phyloP scores from a whole-genome alignment of 2,329 filamentous ascomycete species.

The Neonectria sp. region DNA sequence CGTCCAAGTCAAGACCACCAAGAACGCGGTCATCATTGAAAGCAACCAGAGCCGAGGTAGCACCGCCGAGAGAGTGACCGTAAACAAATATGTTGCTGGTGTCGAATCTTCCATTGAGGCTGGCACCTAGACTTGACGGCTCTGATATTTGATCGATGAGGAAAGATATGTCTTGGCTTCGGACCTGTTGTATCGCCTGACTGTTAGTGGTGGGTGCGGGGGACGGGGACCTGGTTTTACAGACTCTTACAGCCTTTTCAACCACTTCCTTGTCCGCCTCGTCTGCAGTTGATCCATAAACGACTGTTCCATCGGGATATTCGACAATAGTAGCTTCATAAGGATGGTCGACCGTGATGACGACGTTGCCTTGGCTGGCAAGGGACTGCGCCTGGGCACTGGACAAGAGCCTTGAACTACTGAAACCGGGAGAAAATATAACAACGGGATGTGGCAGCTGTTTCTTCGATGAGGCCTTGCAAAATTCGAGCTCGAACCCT shows the following conservation, averaged over 20 bases:
- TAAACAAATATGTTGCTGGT: conserved; percentile 45
- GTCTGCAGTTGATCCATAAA: conserved; percentile 16
- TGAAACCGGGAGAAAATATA: conserved; percentile 60
- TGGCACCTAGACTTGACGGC: conserved; percentile 7
- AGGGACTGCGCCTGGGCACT: conserved; percentile 57
- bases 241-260: conserved; percentile 24
- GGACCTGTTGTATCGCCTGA: conserved; percentile 38
- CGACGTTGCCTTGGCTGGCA: conserved; percentile 60
- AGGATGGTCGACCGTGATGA: conserved; percentile 63
- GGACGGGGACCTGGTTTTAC: background rate
- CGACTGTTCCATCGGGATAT: conserved; percentile 56
- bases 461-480: conserved; percentile 28
- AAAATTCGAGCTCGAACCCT: conserved; percentile 35
- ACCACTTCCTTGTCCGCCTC: conserved; percentile 39
- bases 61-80: conserved; percentile 56
- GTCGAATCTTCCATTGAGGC: conserved; percentile 42
- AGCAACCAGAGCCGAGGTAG: conserved; percentile 50
- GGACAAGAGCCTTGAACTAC: conserved; percentile 56
- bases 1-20: conserved; percentile 57
- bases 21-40: conserved; percentile 49
- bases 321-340: conserved; percentile 59
- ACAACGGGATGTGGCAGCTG: conserved; percentile 48
- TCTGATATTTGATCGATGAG: conserved; percentile 51
- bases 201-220: conserved; percentile 1
- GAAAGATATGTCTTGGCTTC: conserved; percentile 53